Evolutionary conservation across 805 yeast species (phyloP).

Genomic region (Teunomyces funiuensis): DNA sequence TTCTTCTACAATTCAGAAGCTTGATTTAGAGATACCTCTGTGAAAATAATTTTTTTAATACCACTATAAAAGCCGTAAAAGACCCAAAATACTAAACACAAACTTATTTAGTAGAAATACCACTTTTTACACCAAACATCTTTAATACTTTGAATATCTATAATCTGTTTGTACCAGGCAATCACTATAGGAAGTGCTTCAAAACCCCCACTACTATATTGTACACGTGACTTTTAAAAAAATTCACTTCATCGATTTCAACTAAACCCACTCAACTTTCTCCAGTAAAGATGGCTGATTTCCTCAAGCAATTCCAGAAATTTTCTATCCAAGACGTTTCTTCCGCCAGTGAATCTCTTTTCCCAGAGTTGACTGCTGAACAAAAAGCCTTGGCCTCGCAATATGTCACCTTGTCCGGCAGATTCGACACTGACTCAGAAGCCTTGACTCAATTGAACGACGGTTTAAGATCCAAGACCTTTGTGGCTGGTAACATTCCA

Average conservation of each 20-base stretch:
- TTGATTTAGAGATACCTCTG: no score
- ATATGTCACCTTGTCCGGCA: slow-evolving; percentile 70
- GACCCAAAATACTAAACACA: no score
- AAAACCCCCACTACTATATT: no score
- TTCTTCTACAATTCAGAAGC: no score
- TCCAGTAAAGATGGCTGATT: slow-evolving; percentile 28
- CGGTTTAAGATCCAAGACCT: slow-evolving; percentile 66
- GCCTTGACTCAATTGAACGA: slow-evolving; percentile 56
- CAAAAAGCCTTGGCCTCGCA: slow-evolving; percentile 76
- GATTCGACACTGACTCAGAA: slow-evolving; percentile 49
- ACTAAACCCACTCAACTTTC: background rate
- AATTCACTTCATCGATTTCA: slow-evolving; percentile 3
- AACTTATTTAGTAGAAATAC: no score
- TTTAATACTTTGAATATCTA: no score
- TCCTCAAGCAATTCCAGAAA: slow-evolving; percentile 27
- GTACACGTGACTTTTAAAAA: slow-evolving; percentile 10
- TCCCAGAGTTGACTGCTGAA: slow-evolving; percentile 36
- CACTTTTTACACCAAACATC: no score
- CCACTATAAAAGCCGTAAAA: no score
- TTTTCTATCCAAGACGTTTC: slow-evolving; percentile 29
- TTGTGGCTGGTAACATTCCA: slow-evolving; percentile 64
- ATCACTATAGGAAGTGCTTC: no score
- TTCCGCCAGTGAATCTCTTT: slow-evolving; percentile 17
- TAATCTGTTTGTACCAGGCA: no score
- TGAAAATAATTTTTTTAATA: no score